Base-by-base conservation (phyloP, 2,329 filamentous ascomycete genomes). In the Aspergillaceae sp. region DNA sequence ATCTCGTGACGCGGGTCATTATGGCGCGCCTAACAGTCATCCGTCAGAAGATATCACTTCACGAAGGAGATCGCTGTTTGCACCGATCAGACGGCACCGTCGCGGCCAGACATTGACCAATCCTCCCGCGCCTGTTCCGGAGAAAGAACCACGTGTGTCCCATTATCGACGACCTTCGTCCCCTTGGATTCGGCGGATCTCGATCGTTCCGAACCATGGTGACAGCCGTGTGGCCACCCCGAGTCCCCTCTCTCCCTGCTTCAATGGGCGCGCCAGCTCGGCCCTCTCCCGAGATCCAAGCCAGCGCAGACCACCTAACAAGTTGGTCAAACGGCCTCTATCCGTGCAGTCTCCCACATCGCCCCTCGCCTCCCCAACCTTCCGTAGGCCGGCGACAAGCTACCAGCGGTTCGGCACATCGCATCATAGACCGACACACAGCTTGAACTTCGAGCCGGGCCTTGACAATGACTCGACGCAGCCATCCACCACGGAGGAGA, bases 371-470 rank as follows among this genome's bases (percentile, higher is more conserved):
- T 69, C 74, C n/a, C 66, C 75, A 4, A 70, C 71, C 27, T 69
- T 82, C 46, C 74, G 75, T 47, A 72, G 80, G 48, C 80, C 80
- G 40, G 78, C 78, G 10, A 83, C 80, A 8, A 83, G 80, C 61
- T 77, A 83, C 60, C 78, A 83, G 58, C 70, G 80, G 44, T 77
- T 76, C 28, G 74, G 74, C 40, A 75, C 74, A 6, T 66, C 78
- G 49, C 72, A 73, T 48, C 65, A 71, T 45, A 69, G 66, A 36
- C 62, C 65, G 35, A 65, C 60, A n/a, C 58, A 61, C 29, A 58
- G 56, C 38, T 44, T 59, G 10, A 56, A 57, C 29, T 64, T 62
- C 26, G 60, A 60, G 30, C 45, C 57, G 7, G 54, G 51, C 29
- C 52, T 59, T 42, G 48, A 51, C 7, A 47, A 50, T 6, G 11